Conservation (phyloP, 306 rosid genomes). For the Canavalia gladiata region DNA sequence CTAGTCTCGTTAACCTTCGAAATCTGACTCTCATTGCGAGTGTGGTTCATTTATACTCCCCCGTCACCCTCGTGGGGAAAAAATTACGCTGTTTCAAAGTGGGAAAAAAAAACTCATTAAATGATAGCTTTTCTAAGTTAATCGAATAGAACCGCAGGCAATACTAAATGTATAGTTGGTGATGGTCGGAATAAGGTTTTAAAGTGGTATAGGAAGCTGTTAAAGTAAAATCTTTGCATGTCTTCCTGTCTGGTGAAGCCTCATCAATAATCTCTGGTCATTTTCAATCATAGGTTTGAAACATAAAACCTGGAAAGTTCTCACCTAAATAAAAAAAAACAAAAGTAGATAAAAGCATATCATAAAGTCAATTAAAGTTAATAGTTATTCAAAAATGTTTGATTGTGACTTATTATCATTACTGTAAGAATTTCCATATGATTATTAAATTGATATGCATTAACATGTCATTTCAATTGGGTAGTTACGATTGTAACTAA, state of each 20-base stretch:
- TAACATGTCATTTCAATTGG: background rate
- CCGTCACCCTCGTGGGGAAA: background rate
- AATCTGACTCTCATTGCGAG: too few species aligned
- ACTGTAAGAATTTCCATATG: background rate
- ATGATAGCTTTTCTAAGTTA: slow-evolving; percentile 45
- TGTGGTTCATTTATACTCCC: too few species aligned
- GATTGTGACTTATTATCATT: background rate
- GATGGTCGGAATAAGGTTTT: slow-evolving; percentile 53
- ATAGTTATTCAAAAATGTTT: background rate
- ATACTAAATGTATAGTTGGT: slow-evolving; percentile 36
- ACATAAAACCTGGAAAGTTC: slow-evolving; percentile 31
- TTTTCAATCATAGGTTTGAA: slow-evolving; percentile 36
- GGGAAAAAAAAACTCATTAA: background rate
- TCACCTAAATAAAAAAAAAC: background rate
- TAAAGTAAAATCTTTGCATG: slow-evolving; percentile 55
- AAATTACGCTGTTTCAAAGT: background rate
- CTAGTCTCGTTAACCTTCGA: too few species aligned
- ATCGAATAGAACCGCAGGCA: slow-evolving; percentile 43
- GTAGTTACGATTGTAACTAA: background rate
- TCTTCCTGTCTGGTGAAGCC: slow-evolving; percentile 58
- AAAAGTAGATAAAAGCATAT: slow-evolving; percentile 35
- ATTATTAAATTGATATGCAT: background rate
- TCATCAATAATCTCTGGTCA: background rate
- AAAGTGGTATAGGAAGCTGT: slow-evolving; percentile 41
- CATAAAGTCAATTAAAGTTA: background rate